Percentiles rank a stretch among this genome's conserved stretches.
Conservation (phyloP, 306 rosid genomes). For the Luffa aegyptiaca region DNA sequence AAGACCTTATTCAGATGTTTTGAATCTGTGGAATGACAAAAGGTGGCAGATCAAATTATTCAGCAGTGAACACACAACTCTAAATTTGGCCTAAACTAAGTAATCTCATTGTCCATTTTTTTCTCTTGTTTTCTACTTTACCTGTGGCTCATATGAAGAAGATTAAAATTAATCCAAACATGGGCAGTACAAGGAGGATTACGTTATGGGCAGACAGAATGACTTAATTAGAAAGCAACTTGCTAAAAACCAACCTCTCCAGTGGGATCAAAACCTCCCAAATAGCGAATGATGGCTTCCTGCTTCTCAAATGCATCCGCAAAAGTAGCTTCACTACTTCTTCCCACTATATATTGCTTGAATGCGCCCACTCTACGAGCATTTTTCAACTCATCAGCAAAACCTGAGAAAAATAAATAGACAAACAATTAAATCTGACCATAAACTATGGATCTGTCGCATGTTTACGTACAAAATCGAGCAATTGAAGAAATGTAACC, state of each 20-base stretch:
- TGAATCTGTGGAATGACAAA: background rate
- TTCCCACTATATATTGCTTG: constrained; percentile 67
- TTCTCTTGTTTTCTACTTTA: background rate
- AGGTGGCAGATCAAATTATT: background rate
- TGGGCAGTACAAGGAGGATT: background rate
- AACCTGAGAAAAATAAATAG: constrained; percentile 23
- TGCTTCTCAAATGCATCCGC: constrained; percentile 49
- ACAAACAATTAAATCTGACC: background rate
- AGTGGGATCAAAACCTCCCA: constrained; percentile 53
- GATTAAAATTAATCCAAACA: background rate
- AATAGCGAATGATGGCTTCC: constrained; percentile 64
- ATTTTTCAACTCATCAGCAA: constrained; percentile 69
- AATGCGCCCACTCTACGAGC: constrained; percentile 53
- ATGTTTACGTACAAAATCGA: background rate
- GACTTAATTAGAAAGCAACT: background rate
- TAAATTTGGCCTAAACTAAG: background rate
- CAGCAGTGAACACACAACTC: background rate
- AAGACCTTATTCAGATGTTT: background rate
- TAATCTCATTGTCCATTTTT: background rate
- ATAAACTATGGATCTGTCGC: background rate
- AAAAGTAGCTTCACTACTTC: constrained; percentile 81
- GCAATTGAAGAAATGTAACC: background rate
- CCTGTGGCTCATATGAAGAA: background rate
- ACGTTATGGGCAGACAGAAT: background rate
- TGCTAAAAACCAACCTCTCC: constrained; percentile 51